Base-by-base conservation (phyloP, 169 alveolate genomes). In the Eimeria necatrix region DNA sequence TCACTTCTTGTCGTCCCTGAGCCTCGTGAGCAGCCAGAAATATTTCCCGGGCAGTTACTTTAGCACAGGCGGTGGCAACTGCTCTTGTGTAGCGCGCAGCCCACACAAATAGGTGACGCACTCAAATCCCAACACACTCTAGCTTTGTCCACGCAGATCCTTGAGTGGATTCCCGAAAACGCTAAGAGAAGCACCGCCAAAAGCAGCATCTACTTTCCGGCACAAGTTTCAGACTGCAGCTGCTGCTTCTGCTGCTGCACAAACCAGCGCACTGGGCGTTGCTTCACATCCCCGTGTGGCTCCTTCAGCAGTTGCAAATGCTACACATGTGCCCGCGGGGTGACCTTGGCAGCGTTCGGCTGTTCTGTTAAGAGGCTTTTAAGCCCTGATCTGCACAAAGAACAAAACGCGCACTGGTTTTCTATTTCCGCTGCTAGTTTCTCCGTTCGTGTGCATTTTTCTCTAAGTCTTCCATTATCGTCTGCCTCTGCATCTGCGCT, bases 301-400 rank as follows among this genome's bases (percentile, higher is more conserved):
- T 41, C 22, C 85, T 48, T 60, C 51, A n/a, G 26, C 53, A 5
- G 73, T 52, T 81, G 71, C 90, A 8, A 64, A 53, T 41, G 68
- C 26, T 53, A 84, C 59, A 84, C 78, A 78, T 84, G 78, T 20
- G 59, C 92, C 14, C 48, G 59, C 61, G 92, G 92, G 48, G 26
- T 5, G 59, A 59, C 26, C 10, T 48, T 32, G 92, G 92, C 71
- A 14, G 92, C 78, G 80, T 84, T 59, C 4, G 56, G n/a, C 80
- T 84, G 18, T 60, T 84, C 92, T 41, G 78, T 80, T 18, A 84
- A 56, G 22, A 84, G 92, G 92, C 61, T 32, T 14, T 84, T 84
- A 12, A 84, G 92, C 48, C 92, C 92, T 32, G 92, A 84, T 32
- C 92, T 84, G 92, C 78, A 64, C 56, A 41, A 0, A 53, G 41